Evolutionary conservation across 1,284 basidiomycete species (phyloP).

Genomic region (Apiotrichum gamsii): DNA sequence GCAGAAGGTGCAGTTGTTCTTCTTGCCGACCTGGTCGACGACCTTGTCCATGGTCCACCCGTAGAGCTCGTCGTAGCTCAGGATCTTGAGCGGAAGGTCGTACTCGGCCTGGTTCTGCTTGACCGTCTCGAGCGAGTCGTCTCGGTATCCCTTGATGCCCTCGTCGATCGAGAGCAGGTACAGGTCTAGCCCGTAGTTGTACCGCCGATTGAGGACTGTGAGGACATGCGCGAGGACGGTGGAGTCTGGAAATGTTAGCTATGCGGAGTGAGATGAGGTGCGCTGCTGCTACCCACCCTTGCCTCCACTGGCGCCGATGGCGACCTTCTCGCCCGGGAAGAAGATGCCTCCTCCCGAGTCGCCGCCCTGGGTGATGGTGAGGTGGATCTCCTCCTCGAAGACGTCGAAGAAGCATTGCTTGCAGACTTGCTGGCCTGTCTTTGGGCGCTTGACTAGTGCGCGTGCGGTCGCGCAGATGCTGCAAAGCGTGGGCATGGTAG

Average conservation of each 20-base stretch:
- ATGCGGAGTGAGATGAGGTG: not conserved
- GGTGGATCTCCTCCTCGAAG: constrained; percentile 97
- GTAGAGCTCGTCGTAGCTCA: constrained; percentile 93
- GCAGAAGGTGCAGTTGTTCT: constrained; percentile 99
- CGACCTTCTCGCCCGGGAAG: constrained; percentile 84
- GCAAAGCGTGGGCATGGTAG: constrained; percentile 43
- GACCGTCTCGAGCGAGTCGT: constrained; percentile 97
- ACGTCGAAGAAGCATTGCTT: constrained; percentile 92
- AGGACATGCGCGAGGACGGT: constrained; percentile 96
- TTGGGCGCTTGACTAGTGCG: constrained; percentile 88
- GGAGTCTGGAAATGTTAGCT: constrained; percentile 60
- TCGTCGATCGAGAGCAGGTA: constrained; percentile 97
- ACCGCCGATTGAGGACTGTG: constrained; percentile 89
- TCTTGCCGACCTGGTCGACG: constrained; percentile 86
- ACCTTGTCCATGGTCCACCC: constrained; percentile 99
- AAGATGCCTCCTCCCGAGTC: constrained; percentile 67
- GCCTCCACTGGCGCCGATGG: constrained; percentile 95
- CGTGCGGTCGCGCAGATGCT: constrained; percentile 64
- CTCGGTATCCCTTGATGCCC: constrained; percentile 95
- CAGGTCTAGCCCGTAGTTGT: constrained; percentile 84
- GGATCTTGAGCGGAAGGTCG: constrained; percentile 87
- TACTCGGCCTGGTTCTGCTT: constrained; percentile 97
- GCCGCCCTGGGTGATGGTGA: constrained; percentile 60
- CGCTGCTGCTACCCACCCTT: constrained; percentile 65
- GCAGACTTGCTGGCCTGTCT: constrained; percentile 96